These are phyloP conservation scores for Chamaenerion angustifolium DNA, from an alignment of 345 rosid species.

Conservation along the genomic window DNA sequence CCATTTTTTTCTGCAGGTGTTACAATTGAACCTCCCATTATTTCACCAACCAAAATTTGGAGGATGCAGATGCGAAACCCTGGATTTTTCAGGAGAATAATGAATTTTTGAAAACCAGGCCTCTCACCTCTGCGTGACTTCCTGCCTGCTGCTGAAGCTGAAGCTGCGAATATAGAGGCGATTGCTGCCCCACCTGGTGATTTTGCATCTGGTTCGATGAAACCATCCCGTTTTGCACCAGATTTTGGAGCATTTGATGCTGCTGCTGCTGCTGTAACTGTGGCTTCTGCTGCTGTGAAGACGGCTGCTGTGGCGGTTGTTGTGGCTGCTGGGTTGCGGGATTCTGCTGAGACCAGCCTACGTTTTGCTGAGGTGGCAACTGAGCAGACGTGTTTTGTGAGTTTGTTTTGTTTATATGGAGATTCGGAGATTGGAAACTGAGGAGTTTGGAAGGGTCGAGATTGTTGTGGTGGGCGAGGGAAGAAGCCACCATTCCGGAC, in stretches of 20 bases:
- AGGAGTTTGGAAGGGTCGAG: slow-evolving; percentile 71
- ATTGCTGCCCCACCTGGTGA: slow-evolving; percentile 14
- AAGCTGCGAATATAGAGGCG: slow-evolving; percentile 8
- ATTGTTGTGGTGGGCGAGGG: no score
- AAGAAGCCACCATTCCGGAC: background rate
- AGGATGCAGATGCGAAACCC: no score
- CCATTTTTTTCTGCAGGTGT: no score
- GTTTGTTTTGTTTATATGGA: slow-evolving; percentile 58
- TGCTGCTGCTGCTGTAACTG: slow-evolving; percentile 22
- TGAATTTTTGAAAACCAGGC: no score
- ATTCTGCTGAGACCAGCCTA: slow-evolving; percentile 56
- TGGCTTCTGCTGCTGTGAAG: slow-evolving; percentile 16
- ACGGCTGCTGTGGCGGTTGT: slow-evolving; percentile 26
- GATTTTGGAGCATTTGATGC: slow-evolving; percentile 21
- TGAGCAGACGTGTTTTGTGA: slow-evolving; percentile 42
- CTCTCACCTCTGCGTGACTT: slow-evolving; percentile 11
- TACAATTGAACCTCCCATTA: no score
- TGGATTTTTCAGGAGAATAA: no score
- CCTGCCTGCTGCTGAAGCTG: slow-evolving; percentile 17
- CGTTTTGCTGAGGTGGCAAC: slow-evolving; percentile 32
- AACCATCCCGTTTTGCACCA: slow-evolving; percentile 4
- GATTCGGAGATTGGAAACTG: slow-evolving; percentile 59
- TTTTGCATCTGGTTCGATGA: background rate
- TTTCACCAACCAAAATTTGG: no score
- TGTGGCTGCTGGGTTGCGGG: slow-evolving; percentile 31